Evolutionary conservation across 192 early-diverging fungal genomes (phyloP).

Genomic region (Rhizoclosmatium sp.): DNA sequence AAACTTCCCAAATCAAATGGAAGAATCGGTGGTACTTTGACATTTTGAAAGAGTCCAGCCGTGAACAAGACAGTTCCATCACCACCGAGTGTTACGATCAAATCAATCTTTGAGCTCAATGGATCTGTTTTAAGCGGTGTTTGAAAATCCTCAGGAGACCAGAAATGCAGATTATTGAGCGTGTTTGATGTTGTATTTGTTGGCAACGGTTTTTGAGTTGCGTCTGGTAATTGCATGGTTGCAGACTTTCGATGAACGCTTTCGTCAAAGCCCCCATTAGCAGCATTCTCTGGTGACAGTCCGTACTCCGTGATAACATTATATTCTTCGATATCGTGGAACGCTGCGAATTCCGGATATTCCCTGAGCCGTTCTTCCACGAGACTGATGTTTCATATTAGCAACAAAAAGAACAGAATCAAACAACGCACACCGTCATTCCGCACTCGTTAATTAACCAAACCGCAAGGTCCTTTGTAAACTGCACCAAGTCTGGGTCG

Average conservation of each 20-base stretch:
- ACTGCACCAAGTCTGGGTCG: constrained; percentile 45
- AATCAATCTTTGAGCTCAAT: constrained; percentile 62
- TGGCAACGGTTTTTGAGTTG: background rate
- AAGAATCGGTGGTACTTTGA: constrained; percentile 84
- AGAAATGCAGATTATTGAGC: constrained; percentile 19
- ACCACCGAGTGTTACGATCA: constrained; percentile 94
- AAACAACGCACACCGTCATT: constrained; percentile 51
- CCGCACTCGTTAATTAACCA: constrained; percentile 47
- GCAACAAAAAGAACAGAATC: background rate
- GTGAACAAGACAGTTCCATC: constrained; percentile 97
- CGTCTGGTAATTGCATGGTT: background rate
- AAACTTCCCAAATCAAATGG: constrained; percentile 92
- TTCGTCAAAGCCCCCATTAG: background rate
- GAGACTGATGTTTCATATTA: background rate
- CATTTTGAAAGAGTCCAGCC: constrained; percentile 79
- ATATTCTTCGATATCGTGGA: constrained; percentile 17
- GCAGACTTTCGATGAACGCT: background rate
- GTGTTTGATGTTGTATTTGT: background rate
- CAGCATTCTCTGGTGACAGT: background rate
- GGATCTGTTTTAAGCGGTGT: constrained; percentile 11
- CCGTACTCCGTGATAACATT: constrained; percentile 30
- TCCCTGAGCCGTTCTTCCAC: constrained; percentile 43
- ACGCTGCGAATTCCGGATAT: constrained; percentile 37
- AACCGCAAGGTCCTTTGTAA: constrained; percentile 48
- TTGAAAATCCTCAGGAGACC: constrained; percentile 29